phyloP scores from a whole-genome alignment of 1,284 basidiomycete species.

The Papiliotrema laurentii region DNA sequence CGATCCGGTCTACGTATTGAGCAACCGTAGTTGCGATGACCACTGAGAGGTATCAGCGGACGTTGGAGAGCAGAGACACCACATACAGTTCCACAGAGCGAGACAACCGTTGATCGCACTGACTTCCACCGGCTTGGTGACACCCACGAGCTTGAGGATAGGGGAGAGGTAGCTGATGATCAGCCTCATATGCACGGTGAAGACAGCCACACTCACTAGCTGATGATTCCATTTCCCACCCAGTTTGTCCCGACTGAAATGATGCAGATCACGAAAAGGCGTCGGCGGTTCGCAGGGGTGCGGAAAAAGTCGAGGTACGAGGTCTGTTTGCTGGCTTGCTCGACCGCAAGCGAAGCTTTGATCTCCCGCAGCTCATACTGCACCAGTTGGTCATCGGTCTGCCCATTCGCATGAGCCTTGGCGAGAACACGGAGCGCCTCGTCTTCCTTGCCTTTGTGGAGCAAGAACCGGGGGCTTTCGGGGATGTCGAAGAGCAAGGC shows the following conservation, averaged over 20 bases:
- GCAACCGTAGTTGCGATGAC: constrained; percentile 15
- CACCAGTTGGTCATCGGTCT: constrained; percentile 28
- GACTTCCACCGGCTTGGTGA: constrained; percentile 35
- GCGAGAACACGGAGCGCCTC: constrained; percentile 55
- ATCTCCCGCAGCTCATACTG: constrained; percentile 26
- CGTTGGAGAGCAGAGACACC: background rate
- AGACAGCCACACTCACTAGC: constrained; percentile 4
- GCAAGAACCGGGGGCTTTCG: constrained; percentile 63
- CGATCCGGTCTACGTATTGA: constrained; percentile 19
- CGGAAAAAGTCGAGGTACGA: constrained; percentile 11
- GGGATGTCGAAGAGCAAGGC: constrained; percentile 58
- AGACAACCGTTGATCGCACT: constrained; percentile 62
- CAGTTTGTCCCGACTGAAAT: constrained; percentile 10
- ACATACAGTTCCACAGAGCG: constrained; percentile 23
- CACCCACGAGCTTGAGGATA: constrained; percentile 66
- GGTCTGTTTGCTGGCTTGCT: constrained; percentile 22
- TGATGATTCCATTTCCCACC: constrained; percentile 56
- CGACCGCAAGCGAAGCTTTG: constrained; percentile 30
- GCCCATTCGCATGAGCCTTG: constrained; percentile 58
- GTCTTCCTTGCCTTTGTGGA: constrained; percentile 27
- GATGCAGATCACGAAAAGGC: constrained; percentile 18
- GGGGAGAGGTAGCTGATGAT: constrained; percentile 61
- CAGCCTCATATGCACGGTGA: background rate
- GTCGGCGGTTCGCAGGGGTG: constrained; percentile 9
- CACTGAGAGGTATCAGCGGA: constrained; percentile 1